A percentile compares a stretch with the other conserved stretches of the same genome.
These are phyloP conservation scores for Xylariaceae sp. DNA, from an alignment of 2,329 filamentous ascomycete genomes.

Conservation along the genomic window DNA sequence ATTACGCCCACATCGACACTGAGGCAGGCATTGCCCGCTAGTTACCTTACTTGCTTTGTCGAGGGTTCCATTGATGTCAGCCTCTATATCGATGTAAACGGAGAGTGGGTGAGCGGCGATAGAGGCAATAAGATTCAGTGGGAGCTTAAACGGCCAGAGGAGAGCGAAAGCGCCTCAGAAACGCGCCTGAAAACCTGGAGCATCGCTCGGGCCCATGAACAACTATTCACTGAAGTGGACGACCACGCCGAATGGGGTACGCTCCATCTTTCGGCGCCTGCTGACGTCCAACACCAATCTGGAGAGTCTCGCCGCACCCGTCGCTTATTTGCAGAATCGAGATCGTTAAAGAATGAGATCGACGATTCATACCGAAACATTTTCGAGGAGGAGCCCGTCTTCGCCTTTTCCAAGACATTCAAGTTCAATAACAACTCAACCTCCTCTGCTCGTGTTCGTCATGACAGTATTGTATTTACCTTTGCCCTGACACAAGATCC, in stretches of 20 bases:
- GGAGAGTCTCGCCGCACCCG: constrained; percentile 71
- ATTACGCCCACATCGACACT: constrained; percentile 82
- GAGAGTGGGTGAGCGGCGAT: constrained; percentile 83
- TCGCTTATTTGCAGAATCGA: constrained; percentile 71
- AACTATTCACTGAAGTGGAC: constrained; percentile 73
- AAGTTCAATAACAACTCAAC: constrained; percentile 48
- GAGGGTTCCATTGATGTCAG: constrained; percentile 69
- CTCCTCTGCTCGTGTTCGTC: constrained; percentile 36
- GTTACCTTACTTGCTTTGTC: constrained; percentile 75
- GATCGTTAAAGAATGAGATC: constrained; percentile 68
- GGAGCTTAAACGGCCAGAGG: constrained; percentile 59
- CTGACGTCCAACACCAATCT: constrained; percentile 70
- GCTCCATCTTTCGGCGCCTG: constrained; percentile 75
- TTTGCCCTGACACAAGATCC: constrained; percentile 79
- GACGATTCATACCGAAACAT: constrained; percentile 72
- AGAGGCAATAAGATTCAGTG: constrained; percentile 72
- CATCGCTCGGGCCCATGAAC: constrained; percentile 63
- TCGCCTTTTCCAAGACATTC: constrained; percentile 76
- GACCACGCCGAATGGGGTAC: constrained; percentile 87
- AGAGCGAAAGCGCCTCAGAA: constrained; percentile 36
- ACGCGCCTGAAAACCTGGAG: constrained; percentile 68
- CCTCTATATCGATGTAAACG: constrained; percentile 72
- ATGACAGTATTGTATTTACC: constrained; percentile 72
- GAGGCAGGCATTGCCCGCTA: constrained; percentile 81
- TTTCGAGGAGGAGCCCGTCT: constrained; percentile 80